Evolutionary conservation across 257 asterid genomes (phyloP).

Genomic region (Solanum medicagineum): DNA sequence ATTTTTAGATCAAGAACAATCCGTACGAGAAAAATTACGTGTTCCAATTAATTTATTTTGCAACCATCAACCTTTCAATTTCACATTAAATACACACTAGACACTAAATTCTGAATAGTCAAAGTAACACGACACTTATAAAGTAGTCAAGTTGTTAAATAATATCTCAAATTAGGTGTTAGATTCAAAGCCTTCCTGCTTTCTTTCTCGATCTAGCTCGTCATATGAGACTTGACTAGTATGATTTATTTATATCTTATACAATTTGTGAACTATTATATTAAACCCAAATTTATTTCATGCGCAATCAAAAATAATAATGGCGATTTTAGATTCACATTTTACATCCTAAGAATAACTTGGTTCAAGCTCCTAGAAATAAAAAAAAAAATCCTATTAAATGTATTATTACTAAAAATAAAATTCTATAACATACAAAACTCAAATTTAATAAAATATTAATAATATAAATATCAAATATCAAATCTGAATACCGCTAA

Average conservation of each 20-base stretch:
- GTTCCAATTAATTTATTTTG: neutral
- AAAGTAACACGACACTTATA: neutral
- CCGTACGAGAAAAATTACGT: neutral
- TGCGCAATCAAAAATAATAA: neutral
- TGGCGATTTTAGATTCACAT: too few species aligned
- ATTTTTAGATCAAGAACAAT: neutral
- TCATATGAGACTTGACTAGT: neutral
- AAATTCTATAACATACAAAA: too few species aligned
- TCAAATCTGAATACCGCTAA: rapidly evolving
- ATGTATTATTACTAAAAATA: too few species aligned
- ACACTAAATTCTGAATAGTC: rapidly evolving
- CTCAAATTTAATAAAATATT: neutral
- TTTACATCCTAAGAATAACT: too few species aligned
- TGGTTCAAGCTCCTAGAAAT: too few species aligned
- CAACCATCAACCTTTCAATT: neutral
- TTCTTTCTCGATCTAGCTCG: neutral
- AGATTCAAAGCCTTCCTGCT: neutral
- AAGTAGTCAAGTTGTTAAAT: neutral
- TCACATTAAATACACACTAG: neutral
- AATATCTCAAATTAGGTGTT: neutral
- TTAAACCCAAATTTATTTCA: neutral
- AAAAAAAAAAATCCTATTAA: too few species aligned
- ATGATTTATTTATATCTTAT: neutral
- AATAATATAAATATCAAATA: neutral
- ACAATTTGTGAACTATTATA: neutral